These are phyloP conservation scores for Saprolegnia parasitica DNA, from an alignment of 352 stramenopile genomes.

Conservation along the genomic window DNA sequence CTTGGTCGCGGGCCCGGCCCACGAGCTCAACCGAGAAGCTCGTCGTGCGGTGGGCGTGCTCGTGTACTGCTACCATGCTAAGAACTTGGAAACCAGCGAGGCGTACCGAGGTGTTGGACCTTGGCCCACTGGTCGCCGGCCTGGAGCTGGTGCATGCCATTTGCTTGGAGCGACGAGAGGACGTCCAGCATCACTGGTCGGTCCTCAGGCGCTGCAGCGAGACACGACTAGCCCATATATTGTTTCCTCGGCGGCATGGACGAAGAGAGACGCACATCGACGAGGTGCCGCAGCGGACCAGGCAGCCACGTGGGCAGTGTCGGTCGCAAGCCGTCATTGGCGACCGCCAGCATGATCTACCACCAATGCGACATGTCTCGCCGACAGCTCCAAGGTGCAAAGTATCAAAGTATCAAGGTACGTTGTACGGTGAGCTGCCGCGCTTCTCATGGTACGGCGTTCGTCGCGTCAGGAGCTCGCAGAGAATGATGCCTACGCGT, in stretches of 20 bases:
- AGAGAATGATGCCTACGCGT: conserved; percentile 30
- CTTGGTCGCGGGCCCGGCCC: neutral
- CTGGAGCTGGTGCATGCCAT: conserved; percentile 14
- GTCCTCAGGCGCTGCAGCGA: neutral
- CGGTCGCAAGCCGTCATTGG: conserved; percentile 13
- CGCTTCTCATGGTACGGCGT: conserved; percentile 15
- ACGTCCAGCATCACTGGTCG: conserved; percentile 14
- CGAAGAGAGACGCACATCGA: neutral
- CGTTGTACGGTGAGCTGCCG: conserved; percentile 14
- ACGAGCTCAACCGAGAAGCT: conserved; percentile 7
- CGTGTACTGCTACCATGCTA: conserved; percentile 19
- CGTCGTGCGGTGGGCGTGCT: conserved; percentile 10
- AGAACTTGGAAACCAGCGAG: too few species aligned
- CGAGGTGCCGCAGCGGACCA: neutral
- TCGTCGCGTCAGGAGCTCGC: conserved; percentile 27
- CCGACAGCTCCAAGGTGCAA: too few species aligned
- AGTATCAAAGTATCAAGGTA: too few species aligned
- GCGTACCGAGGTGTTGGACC: conserved; percentile 2
- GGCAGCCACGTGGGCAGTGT: conserved; percentile 13
- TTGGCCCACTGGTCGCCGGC: conserved; percentile 4
- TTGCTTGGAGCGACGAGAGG: conserved; percentile 1
- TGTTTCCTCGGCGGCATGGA: neutral
- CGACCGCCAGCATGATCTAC: conserved; percentile 29
- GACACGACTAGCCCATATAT: neutral
- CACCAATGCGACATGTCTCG: neutral